These are phyloP conservation scores for Aureobasidium sp. DNA, from an alignment of 2,329 filamentous ascomycete genomes.

Conservation along the genomic window DNA sequence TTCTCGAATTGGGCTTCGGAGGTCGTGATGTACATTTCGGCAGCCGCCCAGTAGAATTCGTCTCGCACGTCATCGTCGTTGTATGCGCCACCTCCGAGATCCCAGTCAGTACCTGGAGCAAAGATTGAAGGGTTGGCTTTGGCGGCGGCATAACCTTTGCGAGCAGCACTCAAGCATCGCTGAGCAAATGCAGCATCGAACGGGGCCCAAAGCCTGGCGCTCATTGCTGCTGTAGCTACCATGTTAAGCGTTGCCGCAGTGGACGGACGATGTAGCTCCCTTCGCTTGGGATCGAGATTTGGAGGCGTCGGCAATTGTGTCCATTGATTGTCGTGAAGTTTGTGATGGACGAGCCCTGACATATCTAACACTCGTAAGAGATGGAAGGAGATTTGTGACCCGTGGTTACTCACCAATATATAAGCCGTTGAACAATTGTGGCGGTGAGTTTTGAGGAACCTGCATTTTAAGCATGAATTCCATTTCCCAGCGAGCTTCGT, in stretches of 20 bases:
- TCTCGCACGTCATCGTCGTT: constrained; percentile 17
- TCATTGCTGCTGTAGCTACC: constrained; percentile 16
- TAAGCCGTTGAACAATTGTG: constrained; percentile 14
- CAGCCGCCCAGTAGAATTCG: constrained; percentile 18
- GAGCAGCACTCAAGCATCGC: constrained; percentile 13
- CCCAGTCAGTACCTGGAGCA: constrained; percentile 17
- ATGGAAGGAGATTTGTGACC: neutral
- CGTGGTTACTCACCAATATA: constrained; percentile 5
- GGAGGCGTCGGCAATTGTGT: constrained; percentile 15
- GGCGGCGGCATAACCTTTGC: constrained; percentile 14
- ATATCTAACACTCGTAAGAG: neutral
- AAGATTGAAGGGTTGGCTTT: constrained; percentile 13
- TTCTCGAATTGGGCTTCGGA: constrained; percentile 13
- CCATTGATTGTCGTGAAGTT: constrained; percentile 18
- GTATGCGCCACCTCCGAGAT: constrained; percentile 18
- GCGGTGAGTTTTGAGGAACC: constrained; percentile 12
- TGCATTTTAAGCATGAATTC: constrained; percentile 16
- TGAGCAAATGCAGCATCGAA: constrained; percentile 13
- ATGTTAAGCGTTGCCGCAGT: constrained; percentile 18
- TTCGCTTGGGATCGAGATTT: constrained; percentile 13
- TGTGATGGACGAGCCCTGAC: constrained; percentile 16
- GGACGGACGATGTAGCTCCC: constrained; percentile 17
- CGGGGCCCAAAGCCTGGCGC: constrained; percentile 13
- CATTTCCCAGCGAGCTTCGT: constrained; percentile 18
- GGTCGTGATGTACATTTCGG: constrained; percentile 17